Evolutionary conservation across 148 eudicot species (phyloP).

Genomic region (Rhododendron vialii): DNA sequence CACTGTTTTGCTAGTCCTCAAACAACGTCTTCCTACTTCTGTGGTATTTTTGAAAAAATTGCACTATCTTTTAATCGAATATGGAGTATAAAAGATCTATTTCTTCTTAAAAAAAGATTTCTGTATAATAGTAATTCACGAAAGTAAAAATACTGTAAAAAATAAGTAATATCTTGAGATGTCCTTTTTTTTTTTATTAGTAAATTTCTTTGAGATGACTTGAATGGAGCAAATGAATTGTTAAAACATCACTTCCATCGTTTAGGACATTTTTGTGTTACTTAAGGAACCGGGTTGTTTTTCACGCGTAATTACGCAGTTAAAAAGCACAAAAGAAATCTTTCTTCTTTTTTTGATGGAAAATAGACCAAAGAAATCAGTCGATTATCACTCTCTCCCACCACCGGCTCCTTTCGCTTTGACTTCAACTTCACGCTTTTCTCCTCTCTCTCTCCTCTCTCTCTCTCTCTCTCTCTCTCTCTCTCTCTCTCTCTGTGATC

Average conservation of each 20-base stretch:
- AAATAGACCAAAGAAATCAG: background rate
- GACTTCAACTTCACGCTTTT: conserved; percentile 15
- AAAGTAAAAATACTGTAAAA: no score
- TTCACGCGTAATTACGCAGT: background rate
- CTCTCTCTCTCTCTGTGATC: conserved; percentile 1
- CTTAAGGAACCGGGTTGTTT: background rate
- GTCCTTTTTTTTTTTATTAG: background rate
- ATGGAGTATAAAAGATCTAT: no score
- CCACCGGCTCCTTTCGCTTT: background rate
- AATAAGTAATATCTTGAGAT: background rate
- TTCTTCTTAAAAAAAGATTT: no score
- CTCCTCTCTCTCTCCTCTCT: background rate
- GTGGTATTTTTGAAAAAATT: background rate
- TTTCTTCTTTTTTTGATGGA: background rate
- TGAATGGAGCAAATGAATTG: background rate
- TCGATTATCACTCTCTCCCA: background rate
- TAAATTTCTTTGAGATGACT: background rate
- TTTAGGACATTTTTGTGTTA: no score
- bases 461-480: conserved; percentile 1
- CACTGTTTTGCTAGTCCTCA: background rate
- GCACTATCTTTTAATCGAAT: background rate
- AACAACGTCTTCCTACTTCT: background rate
- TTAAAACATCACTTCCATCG: background rate
- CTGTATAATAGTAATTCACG: no score
- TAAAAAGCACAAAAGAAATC: background rate